Evolutionary conservation across 495 filamentous ascomycete genomes (phyloP).

Genomic region (Penicillium manginii): DNA sequence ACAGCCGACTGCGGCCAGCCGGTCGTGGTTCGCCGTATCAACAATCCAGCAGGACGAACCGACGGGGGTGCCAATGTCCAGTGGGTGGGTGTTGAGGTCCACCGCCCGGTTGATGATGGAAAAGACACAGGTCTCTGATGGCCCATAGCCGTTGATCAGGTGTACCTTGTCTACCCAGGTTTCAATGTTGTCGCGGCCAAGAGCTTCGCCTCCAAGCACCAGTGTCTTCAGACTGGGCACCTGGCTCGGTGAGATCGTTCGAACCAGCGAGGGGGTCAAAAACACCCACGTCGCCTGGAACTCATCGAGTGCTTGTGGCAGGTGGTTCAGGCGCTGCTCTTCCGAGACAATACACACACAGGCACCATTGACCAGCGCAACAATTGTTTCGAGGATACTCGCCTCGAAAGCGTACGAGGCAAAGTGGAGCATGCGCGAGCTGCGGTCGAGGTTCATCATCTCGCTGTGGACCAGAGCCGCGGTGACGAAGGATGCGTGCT

Average conservation of each 20-base stretch:
- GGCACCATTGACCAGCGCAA: conserved; percentile 26
- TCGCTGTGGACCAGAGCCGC: conserved; percentile 27
- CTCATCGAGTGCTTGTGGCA: conserved; percentile 12
- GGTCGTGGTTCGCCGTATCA: conserved; percentile 51
- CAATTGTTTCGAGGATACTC: conserved; percentile 20
- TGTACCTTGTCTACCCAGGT: conserved; percentile 57
- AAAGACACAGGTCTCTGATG: conserved; percentile 54
- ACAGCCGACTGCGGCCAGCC: conserved; percentile 53
- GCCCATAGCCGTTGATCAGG: conserved; percentile 63
- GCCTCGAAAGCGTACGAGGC: conserved; percentile 29
- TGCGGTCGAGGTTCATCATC: conserved; percentile 33
- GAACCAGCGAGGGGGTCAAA: conserved; percentile 19
- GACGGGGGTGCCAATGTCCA: conserved; percentile 52
- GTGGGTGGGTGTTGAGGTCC: conserved; percentile 35
- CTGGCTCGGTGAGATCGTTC: conserved; percentile 12
- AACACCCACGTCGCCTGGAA: conserved; percentile 9
- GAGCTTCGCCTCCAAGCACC: conserved; percentile 32
- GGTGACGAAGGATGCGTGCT: conserved; percentile 61
- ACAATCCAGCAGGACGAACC: conserved; percentile 58
- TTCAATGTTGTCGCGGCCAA: conserved; percentile 52
- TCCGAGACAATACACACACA: conserved; percentile 33
- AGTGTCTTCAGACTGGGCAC: conserved; percentile 23
- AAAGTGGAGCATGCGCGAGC: conserved; percentile 19
- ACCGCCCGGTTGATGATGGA: conserved; percentile 36
- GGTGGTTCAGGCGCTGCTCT: conserved; percentile 16